Conservation (phyloP, 2,329 filamentous ascomycete species). For the Elsinoe batatas region DNA sequence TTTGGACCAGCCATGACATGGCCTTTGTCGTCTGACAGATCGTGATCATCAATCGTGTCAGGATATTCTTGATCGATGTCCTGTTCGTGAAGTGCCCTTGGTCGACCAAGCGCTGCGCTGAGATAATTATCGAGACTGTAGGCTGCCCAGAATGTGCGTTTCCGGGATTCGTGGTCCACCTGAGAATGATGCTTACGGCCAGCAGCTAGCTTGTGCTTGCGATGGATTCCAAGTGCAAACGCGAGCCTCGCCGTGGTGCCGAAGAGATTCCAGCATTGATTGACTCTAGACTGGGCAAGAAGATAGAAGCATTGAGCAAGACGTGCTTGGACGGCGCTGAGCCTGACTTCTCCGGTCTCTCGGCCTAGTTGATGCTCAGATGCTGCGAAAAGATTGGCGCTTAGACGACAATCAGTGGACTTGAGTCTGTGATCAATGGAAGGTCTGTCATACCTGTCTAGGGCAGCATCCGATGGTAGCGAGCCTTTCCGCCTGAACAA, state of each 20-base stretch:
- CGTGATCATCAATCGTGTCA: slow-evolving; percentile 45
- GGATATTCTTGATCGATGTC: slow-evolving; percentile 55
- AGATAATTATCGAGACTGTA: slow-evolving; percentile 56
- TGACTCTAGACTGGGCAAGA: slow-evolving; percentile 18
- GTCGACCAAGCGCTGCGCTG: slow-evolving; percentile 53
- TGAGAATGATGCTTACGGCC: background rate
- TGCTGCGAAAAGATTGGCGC: slow-evolving; percentile 2
- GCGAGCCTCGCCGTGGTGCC: slow-evolving; percentile 20
- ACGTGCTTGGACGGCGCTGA: slow-evolving; percentile 17
- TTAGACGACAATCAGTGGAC: background rate
- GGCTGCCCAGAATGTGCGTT: slow-evolving; percentile 52
- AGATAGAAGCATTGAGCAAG: slow-evolving; percentile 18
- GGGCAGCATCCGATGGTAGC: background rate
- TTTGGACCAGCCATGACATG: slow-evolving; percentile 21
- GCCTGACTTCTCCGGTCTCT: slow-evolving; percentile 15
- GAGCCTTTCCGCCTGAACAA: background rate
- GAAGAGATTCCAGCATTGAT: slow-evolving; percentile 27
- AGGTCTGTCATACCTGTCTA: background rate
- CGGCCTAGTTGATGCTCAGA: background rate
- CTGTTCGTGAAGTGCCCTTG: slow-evolving; percentile 51
- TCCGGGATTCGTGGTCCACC: slow-evolving; percentile 39
- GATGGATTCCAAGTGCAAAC: slow-evolving; percentile 17
- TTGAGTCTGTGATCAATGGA: no score
- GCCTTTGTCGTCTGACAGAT: slow-evolving; percentile 39
- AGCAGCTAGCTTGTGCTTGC: slow-evolving; percentile 33